Evolutionary conservation across 1,284 basidiomycete species (phyloP), one percentile per base, ranked within the genome.

Genomic region (Leucoagaricus sp.): DNA sequence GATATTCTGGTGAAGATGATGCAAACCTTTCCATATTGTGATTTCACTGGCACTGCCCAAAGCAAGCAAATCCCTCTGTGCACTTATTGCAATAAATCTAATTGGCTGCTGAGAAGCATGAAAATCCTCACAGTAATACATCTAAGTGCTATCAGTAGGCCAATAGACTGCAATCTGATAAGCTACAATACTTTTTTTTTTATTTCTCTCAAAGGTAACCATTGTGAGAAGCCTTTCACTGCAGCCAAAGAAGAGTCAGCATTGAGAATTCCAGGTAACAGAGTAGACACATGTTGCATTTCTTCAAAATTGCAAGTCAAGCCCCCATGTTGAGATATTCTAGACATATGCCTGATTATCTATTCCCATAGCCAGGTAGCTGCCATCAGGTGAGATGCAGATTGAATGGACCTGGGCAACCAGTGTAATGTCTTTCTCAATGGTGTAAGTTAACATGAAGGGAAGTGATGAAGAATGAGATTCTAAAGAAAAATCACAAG

Each of bases 191-290:
- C 49, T 40, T 28, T 38, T 26, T n/a, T n/a, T n/a, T n/a, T n/a
- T n/a, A n/a, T n/a, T n/a, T n/a, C n/a, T 17, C 10, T 23, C 25
- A 26, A 51, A 51, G 17, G 49, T 28, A 26, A 51, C 17, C 49
- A 51, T 26, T n/a, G 49, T 40, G 3, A 51, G 19, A 51, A 40
- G 4, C 13, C 49, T 25, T 2, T 17, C 25, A 28, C 23, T 17
- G 25, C 34, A 51, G 49, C 49, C 49, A 51, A 51, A 51, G 21
- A 26, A 51, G 4, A 51, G 49, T 15, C 4, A 36, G 19, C 36
- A 12, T 12, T 1, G 13, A 25, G 36, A 26, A 41, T 40, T 25
- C 49, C 49, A 51, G 19, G 25, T 13, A 17, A 51, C 19, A 6
- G 49, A 51, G 5, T 10, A 15, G 28, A 51, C 23, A 3, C 23